phyloP scores from a whole-genome alignment of 2,329 filamentous ascomycete genomes.

The Trichoderma sp. region DNA sequence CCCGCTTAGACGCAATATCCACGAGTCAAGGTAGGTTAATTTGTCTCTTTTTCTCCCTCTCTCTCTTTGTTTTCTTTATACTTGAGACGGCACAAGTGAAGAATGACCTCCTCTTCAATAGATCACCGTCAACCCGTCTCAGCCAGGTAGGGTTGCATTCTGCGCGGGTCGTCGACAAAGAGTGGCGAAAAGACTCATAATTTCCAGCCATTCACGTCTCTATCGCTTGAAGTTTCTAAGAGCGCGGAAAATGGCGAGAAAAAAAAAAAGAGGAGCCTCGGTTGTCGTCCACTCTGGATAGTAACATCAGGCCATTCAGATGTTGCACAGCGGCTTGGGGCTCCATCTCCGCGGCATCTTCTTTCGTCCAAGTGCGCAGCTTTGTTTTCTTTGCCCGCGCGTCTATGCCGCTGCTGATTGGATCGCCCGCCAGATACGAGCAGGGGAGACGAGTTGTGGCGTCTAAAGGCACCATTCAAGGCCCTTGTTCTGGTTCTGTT shows the following conservation, averaged over 20 bases:
- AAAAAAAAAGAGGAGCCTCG: background rate
- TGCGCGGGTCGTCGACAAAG: constrained; percentile 9
- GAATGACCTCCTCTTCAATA: background rate
- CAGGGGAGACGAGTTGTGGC: background rate
- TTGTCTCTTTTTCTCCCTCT: background rate
- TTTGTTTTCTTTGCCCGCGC: constrained; percentile 16
- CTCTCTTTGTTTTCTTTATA: background rate
- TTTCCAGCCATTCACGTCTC: background rate
- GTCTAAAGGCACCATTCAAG: constrained; percentile 13
- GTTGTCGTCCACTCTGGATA: background rate
- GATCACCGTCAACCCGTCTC: background rate
- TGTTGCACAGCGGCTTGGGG: background rate
- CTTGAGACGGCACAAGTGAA: background rate
- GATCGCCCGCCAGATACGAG: background rate
- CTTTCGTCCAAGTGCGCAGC: background rate
- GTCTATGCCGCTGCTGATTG: constrained; percentile 22
- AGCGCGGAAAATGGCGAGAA: background rate
- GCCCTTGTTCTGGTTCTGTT: background rate
- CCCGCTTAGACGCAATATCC: background rate
- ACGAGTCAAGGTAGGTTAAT: background rate
- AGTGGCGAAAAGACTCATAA: background rate
- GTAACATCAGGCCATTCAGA: background rate
- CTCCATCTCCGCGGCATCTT: constrained; percentile 17
- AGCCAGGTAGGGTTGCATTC: constrained; percentile 16
- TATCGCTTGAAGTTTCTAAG: background rate